phyloP scores from a whole-genome alignment of 176 grass and related monocot species.

The Raddia distichophylla region DNA sequence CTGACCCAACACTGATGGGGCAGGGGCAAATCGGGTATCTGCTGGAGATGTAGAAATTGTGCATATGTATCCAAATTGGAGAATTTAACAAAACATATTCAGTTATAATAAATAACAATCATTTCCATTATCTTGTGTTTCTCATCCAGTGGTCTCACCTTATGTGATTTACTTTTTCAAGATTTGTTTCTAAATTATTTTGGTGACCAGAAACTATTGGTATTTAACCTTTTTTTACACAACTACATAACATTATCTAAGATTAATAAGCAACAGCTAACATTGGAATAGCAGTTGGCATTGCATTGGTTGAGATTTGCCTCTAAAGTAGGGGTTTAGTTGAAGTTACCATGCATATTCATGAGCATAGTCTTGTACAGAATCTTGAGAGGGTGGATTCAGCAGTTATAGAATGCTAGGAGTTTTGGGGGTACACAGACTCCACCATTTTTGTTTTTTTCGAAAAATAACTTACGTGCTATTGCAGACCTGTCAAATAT shows the following conservation, averaged over 20 bases:
- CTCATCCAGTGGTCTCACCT: not conserved
- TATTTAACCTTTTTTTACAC: not conserved
- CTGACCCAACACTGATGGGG: too few relatives aligned
- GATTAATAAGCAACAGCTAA: not conserved
- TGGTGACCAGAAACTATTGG: conserved; percentile 2
- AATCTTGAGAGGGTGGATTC: conserved; percentile 24
- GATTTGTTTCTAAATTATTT: not conserved
- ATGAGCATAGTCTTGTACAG: not conserved
- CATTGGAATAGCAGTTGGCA: not conserved
- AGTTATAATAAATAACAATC: not conserved
- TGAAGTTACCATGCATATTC: conserved; percentile 11
- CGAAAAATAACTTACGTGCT: too few relatives aligned
- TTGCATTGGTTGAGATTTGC: conserved; percentile 27
- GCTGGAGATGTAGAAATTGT: not conserved
- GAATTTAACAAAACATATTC: not conserved
- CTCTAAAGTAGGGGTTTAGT: not conserved
- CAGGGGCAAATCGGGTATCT: too few relatives aligned
- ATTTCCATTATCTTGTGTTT: not conserved
- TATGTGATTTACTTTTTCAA: conserved; percentile 9
- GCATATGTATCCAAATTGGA: not conserved
- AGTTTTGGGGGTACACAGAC: not conserved
- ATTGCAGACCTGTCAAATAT: too few relatives aligned
- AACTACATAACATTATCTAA: conserved; percentile 22
- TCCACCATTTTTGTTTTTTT: not conserved
- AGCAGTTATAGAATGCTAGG: not conserved